A percentile compares a stretch with the other conserved stretches of the same genome.
Evolutionary conservation across 176 grass and related monocot species (phyloP).

Genomic region (Ensete ventricosum): DNA sequence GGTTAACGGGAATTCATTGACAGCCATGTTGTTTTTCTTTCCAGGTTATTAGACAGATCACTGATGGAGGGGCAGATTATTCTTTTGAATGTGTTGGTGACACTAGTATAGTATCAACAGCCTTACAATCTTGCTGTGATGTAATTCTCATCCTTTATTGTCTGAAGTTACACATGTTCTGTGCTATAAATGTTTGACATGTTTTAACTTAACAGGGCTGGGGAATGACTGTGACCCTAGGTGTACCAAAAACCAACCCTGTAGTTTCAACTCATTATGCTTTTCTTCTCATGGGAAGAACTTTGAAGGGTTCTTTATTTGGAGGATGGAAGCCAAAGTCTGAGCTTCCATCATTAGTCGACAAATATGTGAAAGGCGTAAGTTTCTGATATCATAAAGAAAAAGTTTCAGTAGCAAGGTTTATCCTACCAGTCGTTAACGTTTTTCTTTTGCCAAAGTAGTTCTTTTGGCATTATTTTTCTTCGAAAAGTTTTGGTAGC

Average conservation of each 20-base stretch:
- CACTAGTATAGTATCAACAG: conserved; percentile 64
- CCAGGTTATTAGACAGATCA: conserved; percentile 61
- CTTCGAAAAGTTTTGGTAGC: not conserved
- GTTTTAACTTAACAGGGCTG: conserved; percentile 48
- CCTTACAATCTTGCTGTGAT: conserved; percentile 84
- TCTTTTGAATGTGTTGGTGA: conserved; percentile 95
- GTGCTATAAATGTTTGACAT: not conserved
- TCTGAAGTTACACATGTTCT: conserved; percentile 10
- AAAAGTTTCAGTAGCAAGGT: not conserved
- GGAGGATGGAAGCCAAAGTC: conserved; percentile 98
- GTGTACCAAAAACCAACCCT: conserved; percentile 80
- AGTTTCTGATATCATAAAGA: not conserved
- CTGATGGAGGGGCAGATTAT: conserved; percentile 88
- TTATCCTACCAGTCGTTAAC: not conserved
- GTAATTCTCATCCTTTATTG: conserved; percentile 44
- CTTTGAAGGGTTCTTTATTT: conserved; percentile 93
- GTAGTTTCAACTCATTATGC: conserved; percentile 73
- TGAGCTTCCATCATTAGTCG: conserved; percentile 65
- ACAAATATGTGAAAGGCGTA: conserved; percentile 79
- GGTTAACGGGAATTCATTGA: too few species aligned
- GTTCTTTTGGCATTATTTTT: not conserved
- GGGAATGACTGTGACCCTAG: conserved; percentile 85
- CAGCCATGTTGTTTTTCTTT: conserved; percentile 4
- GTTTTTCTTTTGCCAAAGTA: not conserved
- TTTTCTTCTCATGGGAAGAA: conserved; percentile 81